These are phyloP conservation scores for Aeschynomene evenia DNA, from an alignment of 306 rosid genomes.

Conservation along the genomic window DNA sequence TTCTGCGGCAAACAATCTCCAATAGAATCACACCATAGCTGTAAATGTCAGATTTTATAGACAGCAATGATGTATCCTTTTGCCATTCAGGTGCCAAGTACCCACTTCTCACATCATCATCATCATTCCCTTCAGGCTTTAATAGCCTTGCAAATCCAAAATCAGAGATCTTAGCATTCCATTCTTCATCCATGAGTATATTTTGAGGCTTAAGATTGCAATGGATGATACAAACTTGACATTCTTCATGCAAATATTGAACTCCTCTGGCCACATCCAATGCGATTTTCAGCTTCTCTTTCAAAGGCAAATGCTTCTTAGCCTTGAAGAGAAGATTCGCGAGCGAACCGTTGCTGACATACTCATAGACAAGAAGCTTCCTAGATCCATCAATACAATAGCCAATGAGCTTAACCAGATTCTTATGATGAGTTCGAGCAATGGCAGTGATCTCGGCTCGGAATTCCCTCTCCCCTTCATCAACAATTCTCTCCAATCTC, in stretches of 20 bases:
- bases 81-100: constrained; percentile 46
- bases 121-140: background rate
- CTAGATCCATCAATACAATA: constrained; percentile 37
- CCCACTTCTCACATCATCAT: background rate
- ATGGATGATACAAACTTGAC: constrained; percentile 35
- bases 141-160: constrained; percentile 42
- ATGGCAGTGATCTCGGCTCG: constrained; percentile 37
- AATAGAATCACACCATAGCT: constrained; percentile 32
- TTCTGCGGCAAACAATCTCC: constrained; percentile 40
- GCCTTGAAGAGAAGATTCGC: constrained; percentile 27
- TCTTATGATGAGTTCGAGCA: constrained; percentile 43
- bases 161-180: constrained; percentile 43
- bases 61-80: constrained; percentile 22
- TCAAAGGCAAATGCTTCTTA: background rate
- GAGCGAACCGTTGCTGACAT: constrained; percentile 45
- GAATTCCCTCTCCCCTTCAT: constrained; percentile 39
- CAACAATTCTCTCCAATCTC: constrained; percentile 24
- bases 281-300: constrained; percentile 34
- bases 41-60: constrained; percentile 34
- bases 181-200: constrained; percentile 42
- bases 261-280: constrained; percentile 38
- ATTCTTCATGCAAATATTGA: constrained; percentile 44
- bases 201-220: constrained; percentile 43
- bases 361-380: constrained; percentile 44
- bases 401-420: constrained; percentile 44